Percentiles rank a stretch among this genome's conserved stretches.
These are phyloP conservation scores for Plantago ovata DNA, from an alignment of 257 asterid species.

Conservation along the genomic window DNA sequence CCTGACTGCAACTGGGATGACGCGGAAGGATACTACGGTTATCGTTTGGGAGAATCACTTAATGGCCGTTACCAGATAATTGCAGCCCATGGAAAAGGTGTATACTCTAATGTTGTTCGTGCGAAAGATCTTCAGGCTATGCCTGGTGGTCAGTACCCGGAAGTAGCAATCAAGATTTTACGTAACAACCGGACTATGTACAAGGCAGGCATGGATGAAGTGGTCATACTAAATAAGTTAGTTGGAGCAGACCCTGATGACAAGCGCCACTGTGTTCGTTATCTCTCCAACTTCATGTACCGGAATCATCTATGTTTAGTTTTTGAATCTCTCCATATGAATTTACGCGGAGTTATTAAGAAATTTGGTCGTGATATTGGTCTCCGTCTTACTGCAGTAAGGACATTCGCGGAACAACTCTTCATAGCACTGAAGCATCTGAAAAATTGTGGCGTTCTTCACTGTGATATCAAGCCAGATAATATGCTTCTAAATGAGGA, in stretches of 20 bases:
- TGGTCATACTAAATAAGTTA: conserved; percentile 83
- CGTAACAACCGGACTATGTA: conserved; percentile 96
- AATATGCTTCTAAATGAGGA: conserved; percentile 99
- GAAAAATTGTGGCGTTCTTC: conserved; percentile 93
- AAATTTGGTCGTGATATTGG: conserved; percentile 99
- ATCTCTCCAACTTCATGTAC: conserved; percentile 89
- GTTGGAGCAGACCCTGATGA: conserved; percentile 94
- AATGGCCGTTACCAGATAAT: conserved; percentile 86
- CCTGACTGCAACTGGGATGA: conserved; percentile 96
- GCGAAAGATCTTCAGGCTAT: conserved; percentile 90
- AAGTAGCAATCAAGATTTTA: conserved; percentile 91
- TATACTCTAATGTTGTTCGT: conserved; percentile 92
- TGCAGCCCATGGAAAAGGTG: conserved; percentile 99
- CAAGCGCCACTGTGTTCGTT: conserved; percentile 95
- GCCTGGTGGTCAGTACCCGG: conserved; percentile 69
- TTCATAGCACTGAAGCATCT: conserved; percentile 90
- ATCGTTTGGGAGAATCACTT: conserved; percentile 92
- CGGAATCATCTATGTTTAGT: conserved; percentile 98
- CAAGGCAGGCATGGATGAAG: conserved; percentile 96
- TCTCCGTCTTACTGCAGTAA: conserved; percentile 93
- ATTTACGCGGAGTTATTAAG: conserved; percentile 95
- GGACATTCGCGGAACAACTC: conserved; percentile 95
- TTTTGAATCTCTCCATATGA: conserved; percentile 99
- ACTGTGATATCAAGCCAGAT: conserved; percentile 98
- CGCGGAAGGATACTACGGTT: conserved; percentile 89